phyloP scores from a whole-genome alignment of 2,329 filamentous ascomycete species.

The Claviceps paspali region DNA sequence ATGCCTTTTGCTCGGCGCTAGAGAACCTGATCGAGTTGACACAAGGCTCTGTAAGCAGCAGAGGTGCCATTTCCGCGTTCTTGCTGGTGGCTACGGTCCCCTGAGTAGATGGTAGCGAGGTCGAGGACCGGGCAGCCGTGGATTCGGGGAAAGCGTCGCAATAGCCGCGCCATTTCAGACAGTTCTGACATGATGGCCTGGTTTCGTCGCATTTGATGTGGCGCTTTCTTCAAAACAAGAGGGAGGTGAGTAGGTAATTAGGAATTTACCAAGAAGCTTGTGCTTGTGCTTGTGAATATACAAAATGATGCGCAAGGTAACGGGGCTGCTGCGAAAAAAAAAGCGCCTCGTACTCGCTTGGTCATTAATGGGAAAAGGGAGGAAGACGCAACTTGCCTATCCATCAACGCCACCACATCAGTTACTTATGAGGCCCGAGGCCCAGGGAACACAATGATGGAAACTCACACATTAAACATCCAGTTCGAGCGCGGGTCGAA shows the following conservation, averaged over 20 bases:
- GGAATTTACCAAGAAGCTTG: too few species aligned
- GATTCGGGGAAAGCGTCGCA: conserved; percentile 20
- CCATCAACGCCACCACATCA: too few species aligned
- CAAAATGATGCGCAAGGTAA: too few species aligned
- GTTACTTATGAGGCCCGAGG: background rate
- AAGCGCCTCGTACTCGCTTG: too few species aligned
- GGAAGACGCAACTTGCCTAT: conserved; percentile 17
- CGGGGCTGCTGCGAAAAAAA: too few species aligned
- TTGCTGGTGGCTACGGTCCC: conserved; percentile 4
- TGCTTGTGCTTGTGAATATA: background rate
- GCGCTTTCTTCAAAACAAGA: too few species aligned
- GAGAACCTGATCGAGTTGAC: conserved; percentile 21
- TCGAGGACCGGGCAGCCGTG: conserved; percentile 3
- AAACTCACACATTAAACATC: conserved; percentile 22
- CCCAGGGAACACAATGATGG: background rate
- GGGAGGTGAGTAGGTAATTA: too few species aligned
- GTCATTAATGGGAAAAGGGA: too few species aligned
- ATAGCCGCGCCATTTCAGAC: conserved; percentile 25
- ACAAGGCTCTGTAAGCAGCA: conserved; percentile 17
- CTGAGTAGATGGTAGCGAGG: background rate
- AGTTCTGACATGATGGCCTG: conserved; percentile 25
- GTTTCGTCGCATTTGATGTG: conserved; percentile 29
- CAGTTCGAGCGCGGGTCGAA: conserved; percentile 22
- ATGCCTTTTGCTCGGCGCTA: conserved; percentile 18
- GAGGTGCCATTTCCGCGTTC: conserved; percentile 14